Conservation (phyloP, 176 grass and related monocot genomes). For the Aegilops sharonensis region DNA sequence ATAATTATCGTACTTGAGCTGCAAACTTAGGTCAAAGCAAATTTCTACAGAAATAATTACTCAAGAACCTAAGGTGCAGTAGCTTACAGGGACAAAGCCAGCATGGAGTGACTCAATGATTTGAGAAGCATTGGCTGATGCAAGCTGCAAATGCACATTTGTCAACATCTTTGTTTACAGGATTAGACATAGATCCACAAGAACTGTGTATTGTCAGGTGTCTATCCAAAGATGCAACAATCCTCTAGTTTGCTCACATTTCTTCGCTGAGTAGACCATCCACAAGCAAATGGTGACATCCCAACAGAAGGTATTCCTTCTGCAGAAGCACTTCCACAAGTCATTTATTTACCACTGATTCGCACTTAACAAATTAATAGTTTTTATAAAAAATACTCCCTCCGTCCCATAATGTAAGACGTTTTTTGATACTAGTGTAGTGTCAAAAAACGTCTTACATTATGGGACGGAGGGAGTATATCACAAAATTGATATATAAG, state of each 20-base stretch:
- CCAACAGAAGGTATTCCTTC: constrained; percentile 98
- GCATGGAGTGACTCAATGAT: constrained; percentile 60
- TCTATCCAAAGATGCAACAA: constrained; percentile 14
- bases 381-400: background rate
- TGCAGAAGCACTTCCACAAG: constrained; percentile 37
- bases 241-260: constrained; percentile 50
- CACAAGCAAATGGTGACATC: constrained; percentile 94
- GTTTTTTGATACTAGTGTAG: too few relatives aligned
- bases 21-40: background rate
- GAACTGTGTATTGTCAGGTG: constrained; percentile 2
- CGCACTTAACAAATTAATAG: background rate
- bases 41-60: constrained; percentile 4
- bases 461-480: background rate
- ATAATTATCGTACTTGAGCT: constrained; percentile 13
- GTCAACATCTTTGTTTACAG: background rate
- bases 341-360: background rate
- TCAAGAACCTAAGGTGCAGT: constrained; percentile 3
- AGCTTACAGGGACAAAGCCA: constrained; percentile 92
- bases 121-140: constrained; percentile 70
- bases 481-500: constrained; percentile 1
- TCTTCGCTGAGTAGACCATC: constrained; percentile 87
- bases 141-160: constrained; percentile 58
- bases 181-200: constrained; percentile 17
- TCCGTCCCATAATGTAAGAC: too few relatives aligned
- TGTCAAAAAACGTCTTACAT: too few relatives aligned